Evolutionary conservation across 768 basidiomycete species (phyloP).

Genomic region (Harrya chromipes): DNA sequence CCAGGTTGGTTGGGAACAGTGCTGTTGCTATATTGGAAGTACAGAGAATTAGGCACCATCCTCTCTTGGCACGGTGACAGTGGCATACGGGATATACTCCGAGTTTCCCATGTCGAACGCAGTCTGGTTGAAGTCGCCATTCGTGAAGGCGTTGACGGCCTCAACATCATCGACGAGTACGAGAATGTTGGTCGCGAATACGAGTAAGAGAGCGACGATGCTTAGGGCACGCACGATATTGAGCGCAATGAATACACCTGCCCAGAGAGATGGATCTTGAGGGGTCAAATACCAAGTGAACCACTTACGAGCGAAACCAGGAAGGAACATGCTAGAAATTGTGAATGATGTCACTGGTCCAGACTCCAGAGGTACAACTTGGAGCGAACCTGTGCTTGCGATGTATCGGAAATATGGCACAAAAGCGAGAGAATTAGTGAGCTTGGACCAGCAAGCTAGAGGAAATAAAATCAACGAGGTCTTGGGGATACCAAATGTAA

Average conservation of each 20-base stretch:
- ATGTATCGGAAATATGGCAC: slow-evolving; percentile 8
- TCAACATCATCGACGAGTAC: slow-evolving; percentile 73
- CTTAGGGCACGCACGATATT: slow-evolving; percentile 75
- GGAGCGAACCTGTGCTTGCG: slow-evolving; percentile 23
- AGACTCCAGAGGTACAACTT: not conserved
- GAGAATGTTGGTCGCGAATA: slow-evolving; percentile 73
- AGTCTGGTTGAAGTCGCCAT: slow-evolving; percentile 35
- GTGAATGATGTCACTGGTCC: not conserved
- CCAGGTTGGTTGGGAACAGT: slow-evolving; percentile 94
- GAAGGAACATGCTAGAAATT: slow-evolving; percentile 21
- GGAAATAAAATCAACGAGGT: not conserved
- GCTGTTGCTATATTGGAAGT: slow-evolving; percentile 45
- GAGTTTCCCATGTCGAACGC: slow-evolving; percentile 51
- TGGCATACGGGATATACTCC: slow-evolving; percentile 71
- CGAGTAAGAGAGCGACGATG: slow-evolving; percentile 74
- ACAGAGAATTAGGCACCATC: not conserved
- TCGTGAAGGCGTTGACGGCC: slow-evolving; percentile 63
- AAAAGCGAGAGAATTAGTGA: not conserved
- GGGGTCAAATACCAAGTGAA: no score
- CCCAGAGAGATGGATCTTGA: not conserved
- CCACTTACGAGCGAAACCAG: slow-evolving; percentile 29
- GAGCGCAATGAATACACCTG: slow-evolving; percentile 66
- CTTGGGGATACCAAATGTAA: not conserved
- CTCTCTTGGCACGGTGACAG: not conserved
- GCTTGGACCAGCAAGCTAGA: slow-evolving; percentile 29